Conservation (phyloP, 2,329 filamentous ascomycete species). For the Ploettnerulaceae sp. region DNA sequence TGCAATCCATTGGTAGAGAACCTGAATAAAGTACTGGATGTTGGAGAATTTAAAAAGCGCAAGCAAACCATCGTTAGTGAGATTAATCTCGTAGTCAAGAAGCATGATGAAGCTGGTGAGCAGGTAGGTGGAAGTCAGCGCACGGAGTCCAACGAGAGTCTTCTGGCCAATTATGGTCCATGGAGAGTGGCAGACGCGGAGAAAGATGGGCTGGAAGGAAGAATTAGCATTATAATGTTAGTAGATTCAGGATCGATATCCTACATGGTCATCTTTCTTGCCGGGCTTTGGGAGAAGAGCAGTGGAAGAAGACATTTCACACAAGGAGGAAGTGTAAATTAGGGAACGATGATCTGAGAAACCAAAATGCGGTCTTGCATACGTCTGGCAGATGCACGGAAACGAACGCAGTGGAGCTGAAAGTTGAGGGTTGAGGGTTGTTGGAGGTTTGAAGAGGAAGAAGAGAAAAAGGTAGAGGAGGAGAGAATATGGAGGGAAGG, state of each 20-base stretch:
- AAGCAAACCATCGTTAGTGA: slow-evolving; percentile 20
- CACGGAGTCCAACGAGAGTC: slow-evolving; percentile 26
- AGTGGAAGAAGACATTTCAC: slow-evolving; percentile 33
- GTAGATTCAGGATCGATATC: slow-evolving; percentile 1
- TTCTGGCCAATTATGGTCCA: slow-evolving; percentile 32
- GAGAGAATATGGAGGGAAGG: neutral
- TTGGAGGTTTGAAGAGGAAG: too few species aligned
- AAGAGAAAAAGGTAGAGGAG: slow-evolving; percentile 5
- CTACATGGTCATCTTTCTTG: slow-evolving; percentile 28
- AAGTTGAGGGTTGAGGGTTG: slow-evolving; percentile 11
- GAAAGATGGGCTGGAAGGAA: slow-evolving; percentile 30
- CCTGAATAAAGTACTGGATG: slow-evolving; percentile 29
- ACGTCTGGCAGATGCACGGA: neutral
- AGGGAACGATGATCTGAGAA: slow-evolving; percentile 2
- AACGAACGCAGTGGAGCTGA: neutral
- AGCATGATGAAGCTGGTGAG: slow-evolving; percentile 22
- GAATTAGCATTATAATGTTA: slow-evolving; percentile 8
- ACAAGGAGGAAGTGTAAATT: neutral
- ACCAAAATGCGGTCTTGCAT: slow-evolving; percentile 3
- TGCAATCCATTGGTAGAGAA: slow-evolving; percentile 30
- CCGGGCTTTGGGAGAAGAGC: slow-evolving; percentile 33
- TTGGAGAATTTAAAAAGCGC: slow-evolving; percentile 31
- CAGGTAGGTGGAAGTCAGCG: slow-evolving; percentile 26
- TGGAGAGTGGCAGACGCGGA: slow-evolving; percentile 35
- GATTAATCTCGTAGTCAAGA: slow-evolving; percentile 27